These are phyloP conservation scores for Juglanconis juglandina DNA, from an alignment of 2,329 filamentous ascomycete species.

Conservation along the genomic window DNA sequence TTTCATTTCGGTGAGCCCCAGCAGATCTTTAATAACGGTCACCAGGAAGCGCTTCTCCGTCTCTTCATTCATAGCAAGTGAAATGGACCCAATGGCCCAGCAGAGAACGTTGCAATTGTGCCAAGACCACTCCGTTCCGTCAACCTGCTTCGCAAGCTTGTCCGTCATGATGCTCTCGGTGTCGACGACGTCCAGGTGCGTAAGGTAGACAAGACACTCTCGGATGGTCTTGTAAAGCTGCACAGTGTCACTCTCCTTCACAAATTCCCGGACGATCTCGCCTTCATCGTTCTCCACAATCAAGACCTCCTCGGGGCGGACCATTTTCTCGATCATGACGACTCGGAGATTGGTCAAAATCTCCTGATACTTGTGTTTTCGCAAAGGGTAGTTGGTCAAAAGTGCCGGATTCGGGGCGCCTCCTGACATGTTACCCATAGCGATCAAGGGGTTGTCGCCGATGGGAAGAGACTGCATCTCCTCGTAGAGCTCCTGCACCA, in stretches of 20 bases:
- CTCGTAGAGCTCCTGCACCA: constrained; percentile 96
- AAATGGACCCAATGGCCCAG: constrained; percentile 99
- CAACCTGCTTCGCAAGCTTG: constrained; percentile 91
- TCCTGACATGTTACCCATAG: constrained; percentile 69
- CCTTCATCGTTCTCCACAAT: constrained; percentile 99
- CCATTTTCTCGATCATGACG: constrained; percentile 99
- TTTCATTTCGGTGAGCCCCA: constrained; percentile 98
- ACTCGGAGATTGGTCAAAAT: constrained; percentile 89
- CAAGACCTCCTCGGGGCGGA: constrained; percentile 92
- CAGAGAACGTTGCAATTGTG: constrained; percentile 99
- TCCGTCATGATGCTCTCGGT: constrained; percentile 99
- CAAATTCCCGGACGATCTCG: constrained; percentile 97
- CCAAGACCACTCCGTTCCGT: constrained; percentile 97
- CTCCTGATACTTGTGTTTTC: constrained; percentile 97
- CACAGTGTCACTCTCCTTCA: constrained; percentile 98
- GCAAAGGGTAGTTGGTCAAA: constrained; percentile 85
- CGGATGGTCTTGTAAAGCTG: constrained; percentile 98
- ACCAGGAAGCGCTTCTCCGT: constrained; percentile 98
- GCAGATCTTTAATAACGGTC: constrained; percentile 96
- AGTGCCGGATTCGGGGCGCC: constrained; percentile 81
- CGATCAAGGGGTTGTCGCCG: constrained; percentile 86
- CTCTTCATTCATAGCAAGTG: constrained; percentile 98
- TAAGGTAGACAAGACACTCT: constrained; percentile 94
- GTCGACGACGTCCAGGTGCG: constrained; percentile 93
- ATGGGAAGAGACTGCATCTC: constrained; percentile 97